Base-by-base conservation (phyloP, 2,329 filamentous ascomycete genomes). In the Diplodia seriata region DNA sequence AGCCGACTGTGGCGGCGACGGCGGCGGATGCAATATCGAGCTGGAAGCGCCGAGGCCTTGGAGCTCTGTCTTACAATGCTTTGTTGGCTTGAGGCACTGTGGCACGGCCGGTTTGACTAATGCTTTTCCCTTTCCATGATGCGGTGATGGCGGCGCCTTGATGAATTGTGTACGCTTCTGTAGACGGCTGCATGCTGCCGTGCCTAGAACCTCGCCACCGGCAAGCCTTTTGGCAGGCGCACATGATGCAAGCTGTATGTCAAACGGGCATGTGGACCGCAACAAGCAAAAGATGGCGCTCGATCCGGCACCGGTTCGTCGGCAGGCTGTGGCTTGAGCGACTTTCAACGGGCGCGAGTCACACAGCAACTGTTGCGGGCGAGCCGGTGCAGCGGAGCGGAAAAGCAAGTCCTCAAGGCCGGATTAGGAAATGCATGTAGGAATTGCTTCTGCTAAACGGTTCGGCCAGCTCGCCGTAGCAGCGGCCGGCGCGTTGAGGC, bases 401-500 rank as follows among this genome's bases (percentile, higher is more conserved):
- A 63, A 63, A 63, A 63, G 59, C 59, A 51, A 51, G n/a, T 47
- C 59, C n/a, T 3, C 40, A n/a, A 18, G 29, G 47, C 59, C 59
- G 43, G n/a, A 50, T 53, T 31, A 43, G 59, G 59, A 51, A 29
- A 29, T 18, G 26, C n/a, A 12, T 29, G 11, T 9, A 18, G 18
- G n/a, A 36, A 18, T 62, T 49, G 57, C 40, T 49, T 50, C 57
- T 50, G 57, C 57, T 36, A 29, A 43, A 49, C n/a, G 57, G 47
- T 33, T 62, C 57, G 57, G 57, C 9, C 57, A 50, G 43, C 26
- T 36, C 18, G 57, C 40, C 55, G 38, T 20, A 9, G 18, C 51
- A 33, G 51, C 26, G 51, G 51, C 26, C 33, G 20, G 33, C 5
- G 54, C n/a, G 54, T 18, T 49, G 56, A 20, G 57, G 29, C 26